Evolutionary conservation across 1,139 yeast genomes (phyloP).

Genomic region (Diutina sp.): DNA sequence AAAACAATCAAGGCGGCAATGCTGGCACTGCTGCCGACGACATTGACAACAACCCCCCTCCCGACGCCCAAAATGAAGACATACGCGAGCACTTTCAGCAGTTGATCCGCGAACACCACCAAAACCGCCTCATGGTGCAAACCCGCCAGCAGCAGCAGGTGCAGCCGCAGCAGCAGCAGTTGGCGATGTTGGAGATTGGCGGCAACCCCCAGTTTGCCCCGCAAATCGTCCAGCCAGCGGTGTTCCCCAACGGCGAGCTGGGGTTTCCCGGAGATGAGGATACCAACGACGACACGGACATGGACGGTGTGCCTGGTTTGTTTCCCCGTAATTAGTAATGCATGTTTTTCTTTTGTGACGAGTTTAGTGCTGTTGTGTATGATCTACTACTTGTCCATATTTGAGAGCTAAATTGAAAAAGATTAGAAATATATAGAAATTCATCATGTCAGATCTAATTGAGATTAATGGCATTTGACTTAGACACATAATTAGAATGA

Average conservation of each 20-base stretch:
- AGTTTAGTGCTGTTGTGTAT: too few relatives aligned
- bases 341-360: background rate
- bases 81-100: constrained; percentile 27
- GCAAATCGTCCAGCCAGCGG: constrained; percentile 30
- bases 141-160: constrained; percentile 7
- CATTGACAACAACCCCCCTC: constrained; percentile 17
- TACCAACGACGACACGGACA: constrained; percentile 24
- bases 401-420: too few relatives aligned
- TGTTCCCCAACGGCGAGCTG: constrained; percentile 23
- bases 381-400: too few relatives aligned
- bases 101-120: constrained; percentile 19
- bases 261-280: constrained; percentile 11
- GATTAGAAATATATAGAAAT: too few relatives aligned
- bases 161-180: constrained; percentile 3
- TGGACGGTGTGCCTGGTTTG: constrained; percentile 20
- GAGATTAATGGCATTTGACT: too few relatives aligned
- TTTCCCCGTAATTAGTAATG: constrained; percentile 12
- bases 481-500: too few relatives aligned
- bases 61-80: constrained; percentile 23
- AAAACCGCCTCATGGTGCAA: constrained; percentile 12
- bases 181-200: background rate
- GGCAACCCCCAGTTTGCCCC: constrained; percentile 17
- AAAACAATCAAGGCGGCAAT: background rate
- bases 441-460: too few relatives aligned
- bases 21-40: constrained; percentile 3